These are phyloP conservation scores for Ephemerocybe angulata DNA, from an alignment of 768 basidiomycete species.

Conservation along the genomic window DNA sequence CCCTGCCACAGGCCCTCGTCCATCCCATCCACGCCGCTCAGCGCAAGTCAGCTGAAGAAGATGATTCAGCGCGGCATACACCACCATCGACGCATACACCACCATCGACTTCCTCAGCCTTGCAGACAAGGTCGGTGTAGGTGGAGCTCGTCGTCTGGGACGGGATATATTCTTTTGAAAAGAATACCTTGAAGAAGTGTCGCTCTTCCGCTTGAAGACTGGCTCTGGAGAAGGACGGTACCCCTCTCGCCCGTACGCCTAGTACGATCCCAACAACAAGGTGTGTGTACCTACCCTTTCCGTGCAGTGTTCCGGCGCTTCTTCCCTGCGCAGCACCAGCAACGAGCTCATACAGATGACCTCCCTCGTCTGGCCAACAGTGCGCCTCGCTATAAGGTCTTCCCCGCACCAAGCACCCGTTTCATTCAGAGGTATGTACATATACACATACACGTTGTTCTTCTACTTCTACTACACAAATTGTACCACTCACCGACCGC, in stretches of 20 bases:
- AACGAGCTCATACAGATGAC: conserved; percentile 88
- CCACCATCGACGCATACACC: too few species aligned
- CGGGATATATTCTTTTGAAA: conserved; percentile 83
- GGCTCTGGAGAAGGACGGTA: conserved; percentile 50
- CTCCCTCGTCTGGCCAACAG: conserved; percentile 85
- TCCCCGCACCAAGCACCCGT: too few species aligned
- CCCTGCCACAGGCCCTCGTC: too few species aligned
- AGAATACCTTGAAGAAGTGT: conserved; percentile 93
- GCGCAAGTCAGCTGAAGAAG: too few species aligned
- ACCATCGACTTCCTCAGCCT: too few species aligned
- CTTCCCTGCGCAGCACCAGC: conserved; percentile 26
- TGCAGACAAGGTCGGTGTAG: conserved; percentile 64
- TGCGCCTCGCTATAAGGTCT: conserved; percentile 41
- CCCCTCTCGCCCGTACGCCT: conserved; percentile 44
- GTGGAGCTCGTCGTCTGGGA: conserved; percentile 93
- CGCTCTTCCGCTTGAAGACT: conserved; percentile 72
- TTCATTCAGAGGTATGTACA: conserved; percentile 87
- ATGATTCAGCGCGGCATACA: too few species aligned
- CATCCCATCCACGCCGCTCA: too few species aligned
- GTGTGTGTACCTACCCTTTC: conserved; percentile 49
- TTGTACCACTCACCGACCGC: too few species aligned
- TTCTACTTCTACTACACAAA: too few species aligned
- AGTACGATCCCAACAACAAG: conserved; percentile 63
- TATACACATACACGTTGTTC: conserved; percentile 96
- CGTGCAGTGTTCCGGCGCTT: background rate